Conservation (phyloP, 768 basidiomycete genomes). For the Psilocybe azurescens region DNA sequence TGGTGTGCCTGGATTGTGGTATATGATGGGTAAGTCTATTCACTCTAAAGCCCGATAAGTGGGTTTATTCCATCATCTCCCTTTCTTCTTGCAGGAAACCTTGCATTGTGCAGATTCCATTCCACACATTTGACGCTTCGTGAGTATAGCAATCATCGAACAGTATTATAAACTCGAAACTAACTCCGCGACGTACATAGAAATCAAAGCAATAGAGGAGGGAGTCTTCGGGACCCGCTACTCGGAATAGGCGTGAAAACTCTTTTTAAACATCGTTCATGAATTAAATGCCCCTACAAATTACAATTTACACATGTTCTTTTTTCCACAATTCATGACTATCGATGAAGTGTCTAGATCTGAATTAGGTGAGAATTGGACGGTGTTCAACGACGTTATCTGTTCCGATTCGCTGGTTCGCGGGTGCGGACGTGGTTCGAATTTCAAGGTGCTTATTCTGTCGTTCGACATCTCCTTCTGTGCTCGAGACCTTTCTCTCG, state of each 20-base stretch:
- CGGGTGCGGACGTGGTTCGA: not conserved
- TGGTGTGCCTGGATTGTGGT: slow-evolving; percentile 62
- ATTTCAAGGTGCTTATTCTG: slow-evolving; percentile 8
- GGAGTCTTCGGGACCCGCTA: slow-evolving; percentile 1
- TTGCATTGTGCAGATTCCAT: slow-evolving; percentile 56
- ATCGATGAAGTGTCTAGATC: not conserved
- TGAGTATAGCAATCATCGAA: slow-evolving; percentile 38
- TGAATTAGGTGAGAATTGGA: not conserved
- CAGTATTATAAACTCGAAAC: no score
- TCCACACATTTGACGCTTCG: slow-evolving; percentile 69
- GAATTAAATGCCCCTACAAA: no score
- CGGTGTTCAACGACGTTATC: not conserved
- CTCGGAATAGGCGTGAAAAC: not conserved
- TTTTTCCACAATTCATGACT: no score
- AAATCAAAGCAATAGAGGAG: slow-evolving; percentile 65
- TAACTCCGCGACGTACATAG: slow-evolving; percentile 30
- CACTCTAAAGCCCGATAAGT: not conserved
- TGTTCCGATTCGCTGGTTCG: no score
- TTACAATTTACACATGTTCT: no score
- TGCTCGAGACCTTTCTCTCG: not conserved
- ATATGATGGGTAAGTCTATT: slow-evolving; percentile 55
- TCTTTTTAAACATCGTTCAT: not conserved
- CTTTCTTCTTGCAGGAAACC: slow-evolving; percentile 45
- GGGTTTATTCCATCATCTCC: not conserved
- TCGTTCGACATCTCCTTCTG: not conserved